Percentiles rank a stretch among this genome's conserved stretches.
Evolutionary conservation across 768 basidiomycete genomes (phyloP).

Genomic region (Tephrocybe sp.): DNA sequence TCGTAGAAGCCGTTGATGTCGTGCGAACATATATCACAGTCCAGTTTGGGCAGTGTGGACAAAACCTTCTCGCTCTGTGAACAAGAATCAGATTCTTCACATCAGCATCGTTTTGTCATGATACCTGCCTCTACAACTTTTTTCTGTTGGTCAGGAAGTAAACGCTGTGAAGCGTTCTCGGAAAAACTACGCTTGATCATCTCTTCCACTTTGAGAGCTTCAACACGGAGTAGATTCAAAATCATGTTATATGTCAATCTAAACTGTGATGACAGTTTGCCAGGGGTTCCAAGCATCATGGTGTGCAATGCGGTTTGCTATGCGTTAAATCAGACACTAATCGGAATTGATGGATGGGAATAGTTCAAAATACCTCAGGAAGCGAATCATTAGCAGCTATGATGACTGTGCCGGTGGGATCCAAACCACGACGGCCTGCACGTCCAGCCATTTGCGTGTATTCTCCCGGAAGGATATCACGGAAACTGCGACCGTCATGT

Average conservation of each 20-base stretch:
- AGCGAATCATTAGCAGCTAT: constrained; percentile 80
- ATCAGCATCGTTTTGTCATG: neutral
- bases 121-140: constrained; percentile 72
- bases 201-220: constrained; percentile 94
- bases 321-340: constrained; percentile 1
- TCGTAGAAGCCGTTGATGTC: constrained; percentile 84
- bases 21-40: constrained; percentile 63
- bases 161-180: constrained; percentile 90
- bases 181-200: constrained; percentile 99
- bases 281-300: constrained; percentile 95
- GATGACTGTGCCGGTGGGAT: constrained; percentile 93
- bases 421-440: constrained; percentile 93
- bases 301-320: constrained; percentile 73
- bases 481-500: constrained; percentile 91
- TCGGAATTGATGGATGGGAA: neutral
- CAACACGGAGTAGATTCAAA: constrained; percentile 91
- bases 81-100: constrained; percentile 7
- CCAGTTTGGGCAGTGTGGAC: constrained; percentile 56
- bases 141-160: constrained; percentile 92
- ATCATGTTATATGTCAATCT: constrained; percentile 99
- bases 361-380: constrained; percentile 66
- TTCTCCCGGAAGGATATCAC: constrained; percentile 87
- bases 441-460: constrained; percentile 99
- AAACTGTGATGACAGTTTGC: constrained; percentile 93
- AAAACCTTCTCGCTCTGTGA: constrained; percentile 70